Base-by-base conservation (phyloP, 441 rosid genomes). In the Euphorbia schlechtendalii region DNA sequence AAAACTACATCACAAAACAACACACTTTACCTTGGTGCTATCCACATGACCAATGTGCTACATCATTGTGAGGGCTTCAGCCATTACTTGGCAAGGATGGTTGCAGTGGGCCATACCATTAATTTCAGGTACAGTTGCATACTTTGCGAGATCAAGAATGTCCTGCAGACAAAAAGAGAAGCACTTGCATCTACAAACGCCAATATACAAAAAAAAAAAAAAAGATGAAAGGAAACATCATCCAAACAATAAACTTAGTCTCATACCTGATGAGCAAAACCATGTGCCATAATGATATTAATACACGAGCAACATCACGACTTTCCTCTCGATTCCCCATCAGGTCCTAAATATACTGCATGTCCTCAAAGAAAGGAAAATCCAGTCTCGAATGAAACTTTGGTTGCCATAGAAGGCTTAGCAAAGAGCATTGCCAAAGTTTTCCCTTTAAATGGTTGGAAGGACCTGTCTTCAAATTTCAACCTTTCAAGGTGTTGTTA, bases 251-350 rank as follows among this genome's bases (percentile, higher is more conserved):
- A 64, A 82, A 81, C 85, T 82, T 91, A 82, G 88, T 84, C 64
- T 81, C 96, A 69, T 89, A 89, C 97, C 99, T 92, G 95, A 89
- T 89, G 97, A 80, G 89, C 90, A 80, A 95, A 95, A n/a, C 92
- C 91, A 30, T 95, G 95, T 2, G 99, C 98, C 98, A 89, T 89
- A 61, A 95, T 80, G 66, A 95, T 84, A 70, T 95, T 97, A 95
- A 72, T 72, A 95, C 98, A 73, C 98, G 99, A 70, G 99, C 96
- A 70, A 91, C 92, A 68, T 95, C 99, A 17, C 92, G 90, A 65
- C 97, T 91, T 72, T 91, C 98, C 81, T 94, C 99, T 3, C 97
- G 79, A 72, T 85, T 86, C 25, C 99, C 99, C 98, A 76, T 88
- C 56, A 1, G 96, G 99, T 38, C 98, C 98, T 49, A 89, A 79